These are phyloP conservation scores for Epichloe gansuensis DNA, from an alignment of 2,329 filamentous ascomycete genomes.

Conservation along the genomic window DNA sequence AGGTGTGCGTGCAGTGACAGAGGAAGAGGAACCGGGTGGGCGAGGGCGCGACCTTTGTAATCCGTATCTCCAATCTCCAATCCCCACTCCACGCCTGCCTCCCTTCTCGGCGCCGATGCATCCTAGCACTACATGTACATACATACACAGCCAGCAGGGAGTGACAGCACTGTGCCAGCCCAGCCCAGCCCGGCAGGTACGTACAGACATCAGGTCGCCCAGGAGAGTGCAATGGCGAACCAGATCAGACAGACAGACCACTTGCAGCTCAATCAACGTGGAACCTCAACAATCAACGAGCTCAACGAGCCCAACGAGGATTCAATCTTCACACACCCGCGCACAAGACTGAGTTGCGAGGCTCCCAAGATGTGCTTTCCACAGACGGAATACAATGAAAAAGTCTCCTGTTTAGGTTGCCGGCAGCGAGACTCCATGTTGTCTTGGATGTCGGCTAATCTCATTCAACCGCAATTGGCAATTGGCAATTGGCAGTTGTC, in stretches of 20 bases:
- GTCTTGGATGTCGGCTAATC: background rate
- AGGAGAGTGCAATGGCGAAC: too few species aligned
- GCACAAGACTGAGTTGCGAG: background rate
- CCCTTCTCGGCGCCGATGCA: background rate
- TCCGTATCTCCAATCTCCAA: too few species aligned
- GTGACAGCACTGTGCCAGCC: too few species aligned
- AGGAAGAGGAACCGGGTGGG: background rate
- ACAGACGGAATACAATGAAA: background rate
- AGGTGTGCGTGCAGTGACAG: background rate
- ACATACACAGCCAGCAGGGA: too few species aligned
- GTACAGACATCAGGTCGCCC: too few species aligned
- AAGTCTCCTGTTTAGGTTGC: background rate
- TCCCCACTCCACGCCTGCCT: background rate
- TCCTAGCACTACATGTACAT: too few species aligned
- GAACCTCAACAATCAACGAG: too few species aligned
- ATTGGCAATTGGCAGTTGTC: background rate
- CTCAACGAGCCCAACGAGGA: background rate
- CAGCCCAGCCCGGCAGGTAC: too few species aligned
- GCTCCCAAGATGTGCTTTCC: background rate
- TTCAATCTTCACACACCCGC: background rate
- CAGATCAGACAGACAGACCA: too few species aligned
- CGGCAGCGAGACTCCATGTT: background rate
- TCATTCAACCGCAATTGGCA: background rate
- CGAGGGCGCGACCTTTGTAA: background rate
- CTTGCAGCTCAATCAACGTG: too few species aligned